Percentiles rank a stretch among this genome's conserved stretches.
Conservation (phyloP, 148 eudicot species). For the Cornus suecica region DNA sequence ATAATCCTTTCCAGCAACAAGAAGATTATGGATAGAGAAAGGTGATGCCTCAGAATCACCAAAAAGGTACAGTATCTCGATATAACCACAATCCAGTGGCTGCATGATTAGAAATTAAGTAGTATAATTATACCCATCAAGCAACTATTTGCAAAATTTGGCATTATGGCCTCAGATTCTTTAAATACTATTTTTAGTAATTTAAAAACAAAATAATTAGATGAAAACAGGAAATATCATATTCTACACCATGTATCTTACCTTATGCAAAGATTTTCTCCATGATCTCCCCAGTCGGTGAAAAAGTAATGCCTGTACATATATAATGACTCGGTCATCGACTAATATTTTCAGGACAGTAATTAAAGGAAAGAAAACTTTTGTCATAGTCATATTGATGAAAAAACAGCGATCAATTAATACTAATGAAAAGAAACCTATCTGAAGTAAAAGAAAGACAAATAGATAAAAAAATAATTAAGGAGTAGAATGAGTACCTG, state of each 20-base stretch:
- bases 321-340: neutral
- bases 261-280: conserved; percentile 74
- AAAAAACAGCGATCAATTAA: neutral
- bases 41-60: conserved; percentile 76
- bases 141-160: neutral
- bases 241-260: conserved; percentile 15
- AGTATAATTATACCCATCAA: neutral
- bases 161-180: neutral
- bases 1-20: conserved; percentile 78
- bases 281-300: conserved; percentile 85
- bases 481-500: conserved; percentile 38
- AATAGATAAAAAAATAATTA: neutral
- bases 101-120: conserved; percentile 28
- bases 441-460: too few species aligned
- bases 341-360: neutral
- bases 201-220: neutral
- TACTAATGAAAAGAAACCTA: neutral
- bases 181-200: neutral
- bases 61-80: conserved; percentile 70
- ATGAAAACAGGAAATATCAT: neutral
- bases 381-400: neutral
- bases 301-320: conserved; percentile 65
- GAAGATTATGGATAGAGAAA: conserved; percentile 84
- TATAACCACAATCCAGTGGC: conserved; percentile 64
- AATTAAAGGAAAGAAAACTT: too few species aligned